Base-by-base conservation (phyloP, 371 early-diverging fungal species). In the Quaeritorhiza haematococci region DNA sequence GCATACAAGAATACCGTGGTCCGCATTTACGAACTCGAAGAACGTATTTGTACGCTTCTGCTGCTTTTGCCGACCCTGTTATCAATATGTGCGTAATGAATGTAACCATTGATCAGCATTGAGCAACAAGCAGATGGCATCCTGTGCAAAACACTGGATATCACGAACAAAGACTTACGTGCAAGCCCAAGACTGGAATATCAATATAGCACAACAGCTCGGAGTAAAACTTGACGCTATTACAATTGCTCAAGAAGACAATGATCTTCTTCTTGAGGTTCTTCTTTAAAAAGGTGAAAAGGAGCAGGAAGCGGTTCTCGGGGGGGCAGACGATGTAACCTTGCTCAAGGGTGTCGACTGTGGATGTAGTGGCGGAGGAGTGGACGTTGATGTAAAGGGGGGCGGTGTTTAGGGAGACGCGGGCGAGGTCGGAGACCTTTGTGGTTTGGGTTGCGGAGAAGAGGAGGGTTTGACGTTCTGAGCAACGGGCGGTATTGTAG, bases 381-480 rank as follows among this genome's bases (percentile, higher is more conserved):
- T 96, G 91, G 10, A 95, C 98, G 63, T 96, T 96, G 74, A 97
- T 93, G 74, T 95, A 96, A 45, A 97, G 73, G 7, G 98, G 98
- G 15, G 87, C 81, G 56, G 87, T 84, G 71, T 91, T 92, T 49
- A 96, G 80, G 27, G 97, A 95, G 26, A 93, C 87, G 44, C 93
- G 86, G n/a, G 94, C 94, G 33, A 99, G 80, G 67, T 95, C 93
- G 53, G 88, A 88, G 46, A 97, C 96, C 74, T 96, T 95, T 44
- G 98, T 96, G 7, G 97, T 96, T 70, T 97, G 92, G 10, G 99
- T 99, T 26, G 99, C 99, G 19, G 96, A 98, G 75, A 98, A 98
- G 32, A 99, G 82, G 86, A 97, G 85, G 21, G 91, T 91, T 71
- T 98, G 96, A 60, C 96, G 93, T 66, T 87, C 86, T 51, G 51